Conservation (phyloP, 192 early-diverging fungal genomes). For the Coemansia sp. region DNA sequence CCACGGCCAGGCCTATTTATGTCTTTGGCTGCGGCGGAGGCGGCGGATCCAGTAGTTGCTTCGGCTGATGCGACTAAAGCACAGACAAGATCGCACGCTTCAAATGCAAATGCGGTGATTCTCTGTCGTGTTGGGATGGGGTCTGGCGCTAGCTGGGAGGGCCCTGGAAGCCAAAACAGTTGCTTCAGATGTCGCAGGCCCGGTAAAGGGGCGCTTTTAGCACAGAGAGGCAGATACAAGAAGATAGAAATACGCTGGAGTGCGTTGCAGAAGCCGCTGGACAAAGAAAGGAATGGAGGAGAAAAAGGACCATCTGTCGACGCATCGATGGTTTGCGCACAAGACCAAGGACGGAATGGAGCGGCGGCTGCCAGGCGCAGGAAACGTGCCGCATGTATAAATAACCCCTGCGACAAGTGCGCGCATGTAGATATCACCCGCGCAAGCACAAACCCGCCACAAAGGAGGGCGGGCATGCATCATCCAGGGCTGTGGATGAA, state of each 20-base stretch:
- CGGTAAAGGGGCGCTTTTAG: not conserved
- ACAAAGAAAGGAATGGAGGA: constrained; percentile 2
- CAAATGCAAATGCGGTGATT: constrained; percentile 2
- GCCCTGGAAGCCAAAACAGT: not conserved
- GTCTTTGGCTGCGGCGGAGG: not conserved
- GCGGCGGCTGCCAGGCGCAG: not conserved
- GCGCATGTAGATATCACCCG: constrained; percentile 30
- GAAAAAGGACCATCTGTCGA: constrained; percentile 3
- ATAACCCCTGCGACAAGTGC: constrained; percentile 14
- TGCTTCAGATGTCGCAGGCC: not conserved
- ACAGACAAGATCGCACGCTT: not conserved
- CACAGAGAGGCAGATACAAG: not conserved
- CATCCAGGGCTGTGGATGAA: constrained; percentile 31
- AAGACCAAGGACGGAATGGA: not conserved
- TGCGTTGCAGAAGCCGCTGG: constrained; percentile 7
- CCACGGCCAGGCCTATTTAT: constrained; percentile 2
- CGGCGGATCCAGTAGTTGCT: constrained; percentile 2
- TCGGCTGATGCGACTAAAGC: constrained; percentile 8
- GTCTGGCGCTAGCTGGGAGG: not conserved
- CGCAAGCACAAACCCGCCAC: constrained; percentile 13
- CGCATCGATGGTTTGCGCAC: not conserved
- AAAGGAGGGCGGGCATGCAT: constrained; percentile 6
- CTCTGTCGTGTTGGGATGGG: not conserved
- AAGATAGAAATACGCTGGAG: not conserved
- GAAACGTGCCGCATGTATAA: constrained; percentile 11